Evolutionary conservation across 1,284 basidiomycete species (phyloP).

Genomic region (Boletellus deceptivus): DNA sequence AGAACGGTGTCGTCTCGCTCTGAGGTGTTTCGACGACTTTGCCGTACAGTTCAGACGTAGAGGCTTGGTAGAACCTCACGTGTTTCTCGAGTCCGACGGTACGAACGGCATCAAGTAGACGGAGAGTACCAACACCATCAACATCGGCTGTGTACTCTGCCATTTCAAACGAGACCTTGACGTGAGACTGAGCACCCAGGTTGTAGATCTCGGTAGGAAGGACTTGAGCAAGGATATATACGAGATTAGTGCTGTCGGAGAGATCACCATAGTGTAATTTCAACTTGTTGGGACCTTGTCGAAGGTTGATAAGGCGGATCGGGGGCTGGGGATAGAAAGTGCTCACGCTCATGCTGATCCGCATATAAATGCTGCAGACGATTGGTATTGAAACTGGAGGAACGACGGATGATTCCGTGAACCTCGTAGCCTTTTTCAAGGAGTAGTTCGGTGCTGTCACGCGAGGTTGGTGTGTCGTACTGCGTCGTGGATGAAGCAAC

Average conservation of each 20-base stretch:
- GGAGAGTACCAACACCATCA: slow-evolving; percentile 86
- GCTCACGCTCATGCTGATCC: slow-evolving; percentile 79
- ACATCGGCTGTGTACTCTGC: slow-evolving; percentile 95
- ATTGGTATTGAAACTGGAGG: slow-evolving; percentile 92
- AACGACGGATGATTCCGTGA: slow-evolving; percentile 90
- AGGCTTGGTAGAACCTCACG: slow-evolving; percentile 90
- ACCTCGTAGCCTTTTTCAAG: slow-evolving; percentile 88
- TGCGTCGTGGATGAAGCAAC: slow-evolving; percentile 23
- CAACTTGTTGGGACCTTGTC: slow-evolving; percentile 71
- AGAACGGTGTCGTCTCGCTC: slow-evolving; percentile 90
- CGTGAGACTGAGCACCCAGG: slow-evolving; percentile 93
- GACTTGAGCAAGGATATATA: slow-evolving; percentile 89
- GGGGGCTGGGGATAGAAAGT: not conserved
- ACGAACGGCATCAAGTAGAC: slow-evolving; percentile 88
- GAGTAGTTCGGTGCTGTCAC: slow-evolving; percentile 72
- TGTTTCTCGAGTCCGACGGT: slow-evolving; percentile 88
- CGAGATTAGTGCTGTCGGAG: slow-evolving; percentile 90
- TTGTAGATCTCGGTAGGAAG: slow-evolving; percentile 94
- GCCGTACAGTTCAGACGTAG: slow-evolving; percentile 91
- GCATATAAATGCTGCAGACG: slow-evolving; percentile 87
- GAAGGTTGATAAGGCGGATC: slow-evolving; percentile 3
- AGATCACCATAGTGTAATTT: slow-evolving; percentile 90
- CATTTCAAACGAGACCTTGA: slow-evolving; percentile 97
- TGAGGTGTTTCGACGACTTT: slow-evolving; percentile 91
- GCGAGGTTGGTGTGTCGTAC: slow-evolving; percentile 14